Base-by-base conservation (phyloP, 225 moss, liverwort and hornwort species). In the Takakia lepidozioides region DNA sequence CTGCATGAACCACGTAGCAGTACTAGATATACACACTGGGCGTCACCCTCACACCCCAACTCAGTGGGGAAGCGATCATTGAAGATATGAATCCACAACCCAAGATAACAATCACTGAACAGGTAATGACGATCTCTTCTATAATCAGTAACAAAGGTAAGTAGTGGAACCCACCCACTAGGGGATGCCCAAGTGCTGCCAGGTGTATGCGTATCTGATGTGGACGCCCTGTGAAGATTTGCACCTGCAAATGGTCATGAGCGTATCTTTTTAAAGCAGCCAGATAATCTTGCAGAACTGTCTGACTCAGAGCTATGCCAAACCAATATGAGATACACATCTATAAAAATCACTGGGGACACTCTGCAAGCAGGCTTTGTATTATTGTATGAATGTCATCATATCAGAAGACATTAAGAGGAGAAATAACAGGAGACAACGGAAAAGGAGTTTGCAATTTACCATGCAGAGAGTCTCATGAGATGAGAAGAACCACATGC, bases 201-300 rank as follows among this genome's bases (percentile, higher is more conserved):
- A 95, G 57, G 65, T 95, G 95, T 61, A 95, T 95, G 59, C 90
- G 76, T 55, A 95, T 90, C 71, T 95, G 90, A 83, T 95, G 95
- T 2, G 90, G 82, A 56, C 90, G 82, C 35, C 95, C 90, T 11
- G 90, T 90, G 36, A 55, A 73, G 24, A 95, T 87, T 54, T 87
- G 82, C 46, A 95, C 87, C 90, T 95, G 73, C 46, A 75, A 43
- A 38, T 5, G 44, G 34, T 26, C 23, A 29, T 14, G 9, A 54
- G 11, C 1, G 3, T 29, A 29, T 10, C 17, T 20, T 27, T 5
- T 47, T n/a, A 8, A 19, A 17, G 17, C 17, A 14, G 15, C 14
- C 2, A 23, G 25, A 1, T 23, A 5, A 18, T n/a, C n/a, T n/a
- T n/a, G n/a, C n/a, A 47, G 3, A 45, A 2, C 44, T 45, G 11